These are phyloP conservation scores for Gymnopilus junonius DNA, from an alignment of 768 basidiomycete species.

Conservation along the genomic window DNA sequence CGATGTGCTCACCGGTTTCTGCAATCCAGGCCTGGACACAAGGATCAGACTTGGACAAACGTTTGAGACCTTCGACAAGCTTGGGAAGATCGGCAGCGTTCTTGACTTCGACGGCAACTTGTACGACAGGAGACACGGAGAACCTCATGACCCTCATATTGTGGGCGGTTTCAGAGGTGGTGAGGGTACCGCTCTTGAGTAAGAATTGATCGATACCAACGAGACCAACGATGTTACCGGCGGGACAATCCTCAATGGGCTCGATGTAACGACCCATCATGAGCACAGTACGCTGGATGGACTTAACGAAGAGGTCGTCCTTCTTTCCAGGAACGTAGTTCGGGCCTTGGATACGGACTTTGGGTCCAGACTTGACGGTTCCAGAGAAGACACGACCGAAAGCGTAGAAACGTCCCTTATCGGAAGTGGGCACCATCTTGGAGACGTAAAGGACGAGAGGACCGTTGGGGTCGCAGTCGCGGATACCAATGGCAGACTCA, in stretches of 20 bases:
- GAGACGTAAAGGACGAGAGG: conserved; percentile 98
- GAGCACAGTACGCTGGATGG: conserved; percentile 96
- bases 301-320: conserved; percentile 97
- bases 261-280: conserved; percentile 99
- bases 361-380: conserved; percentile 95
- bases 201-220: conserved; percentile 99
- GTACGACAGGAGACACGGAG: conserved; percentile 99
- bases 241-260: conserved; percentile 98
- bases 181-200: conserved; percentile 98
- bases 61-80: conserved; percentile 99
- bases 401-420: conserved; percentile 99
- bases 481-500: conserved; percentile 97
- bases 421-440: conserved; percentile 99
- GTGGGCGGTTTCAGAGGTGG: conserved; percentile 97
- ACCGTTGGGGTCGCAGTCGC: conserved; percentile 95
- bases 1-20: conserved; percentile 96
- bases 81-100: conserved; percentile 99
- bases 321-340: conserved; percentile 99
- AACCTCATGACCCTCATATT: conserved; percentile 99
- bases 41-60: conserved; percentile 99
- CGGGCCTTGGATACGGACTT: conserved; percentile 99
- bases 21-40: conserved; percentile 96
- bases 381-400: conserved; percentile 99
- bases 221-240: conserved; percentile 98
- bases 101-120: conserved; percentile 99